Conservation (phyloP, 768 basidiomycete species). For the Russula compacta region DNA sequence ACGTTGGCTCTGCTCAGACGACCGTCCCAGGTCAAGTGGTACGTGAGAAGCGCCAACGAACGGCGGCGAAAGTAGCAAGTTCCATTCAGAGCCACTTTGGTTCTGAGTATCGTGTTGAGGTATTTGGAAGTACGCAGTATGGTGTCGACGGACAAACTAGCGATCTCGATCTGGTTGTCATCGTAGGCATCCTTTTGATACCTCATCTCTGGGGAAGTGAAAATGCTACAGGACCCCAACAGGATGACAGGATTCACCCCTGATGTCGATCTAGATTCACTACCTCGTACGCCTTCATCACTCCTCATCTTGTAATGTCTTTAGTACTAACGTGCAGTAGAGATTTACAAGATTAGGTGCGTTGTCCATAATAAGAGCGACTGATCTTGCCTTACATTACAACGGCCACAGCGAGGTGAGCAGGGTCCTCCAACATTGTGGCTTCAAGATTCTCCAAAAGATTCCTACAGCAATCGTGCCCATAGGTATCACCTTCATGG, state of each 20-base stretch:
- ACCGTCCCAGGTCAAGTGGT: background rate
- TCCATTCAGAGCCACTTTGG: conserved; percentile 25
- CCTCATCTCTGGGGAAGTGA: background rate
- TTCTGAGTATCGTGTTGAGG: conserved; percentile 26
- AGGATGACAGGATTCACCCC: conserved; percentile 27
- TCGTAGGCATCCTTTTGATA: conserved; percentile 31
- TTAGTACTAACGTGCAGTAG: conserved; percentile 14
- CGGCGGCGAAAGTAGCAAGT: conserved; percentile 2
- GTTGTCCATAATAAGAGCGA: background rate
- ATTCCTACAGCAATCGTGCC: conserved; percentile 29
- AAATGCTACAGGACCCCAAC: conserved; percentile 27
- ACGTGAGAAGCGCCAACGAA: conserved; percentile 8
- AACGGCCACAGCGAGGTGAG: conserved; percentile 25
- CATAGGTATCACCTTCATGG: conserved; percentile 26
- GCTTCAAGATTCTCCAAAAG: conserved; percentile 26
- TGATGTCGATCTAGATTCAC: conserved; percentile 18
- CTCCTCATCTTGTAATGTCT: background rate
- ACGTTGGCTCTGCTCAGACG: background rate
- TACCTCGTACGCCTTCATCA: conserved; percentile 25
- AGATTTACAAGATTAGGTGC: conserved; percentile 28
- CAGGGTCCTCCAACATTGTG: conserved; percentile 23
- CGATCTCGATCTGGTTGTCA: conserved; percentile 45
- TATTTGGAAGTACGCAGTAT: conserved; percentile 46
- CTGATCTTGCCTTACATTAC: background rate
- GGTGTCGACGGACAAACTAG: conserved; percentile 33